Evolutionary conservation across 2,329 filamentous ascomycete species (phyloP).

Genomic region (Pestalotiopsis sp.): DNA sequence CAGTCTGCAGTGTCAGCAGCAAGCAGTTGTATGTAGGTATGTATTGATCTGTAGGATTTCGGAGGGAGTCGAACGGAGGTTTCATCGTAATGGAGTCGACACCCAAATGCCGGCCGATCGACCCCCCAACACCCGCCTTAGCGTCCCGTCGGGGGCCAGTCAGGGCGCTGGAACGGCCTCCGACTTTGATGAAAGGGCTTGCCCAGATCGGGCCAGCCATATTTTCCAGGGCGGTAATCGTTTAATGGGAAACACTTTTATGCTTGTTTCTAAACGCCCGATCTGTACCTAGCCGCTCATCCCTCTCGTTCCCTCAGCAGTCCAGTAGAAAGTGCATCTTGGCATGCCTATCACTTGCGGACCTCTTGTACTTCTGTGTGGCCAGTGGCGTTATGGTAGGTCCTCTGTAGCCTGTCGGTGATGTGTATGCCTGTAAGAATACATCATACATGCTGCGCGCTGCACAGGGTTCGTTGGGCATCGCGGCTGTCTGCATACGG

Average conservation of each 20-base stretch:
- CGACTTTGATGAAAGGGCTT: not conserved
- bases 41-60: not conserved
- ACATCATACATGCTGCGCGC: too few species aligned
- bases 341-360: not conserved
- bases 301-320: not conserved
- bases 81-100: slow-evolving; percentile 5
- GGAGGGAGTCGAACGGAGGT: not conserved
- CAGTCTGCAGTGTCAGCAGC: too few species aligned
- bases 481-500: too few species aligned
- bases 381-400: too few species aligned
- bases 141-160: not conserved
- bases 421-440: too few species aligned
- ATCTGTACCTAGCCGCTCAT: not conserved
- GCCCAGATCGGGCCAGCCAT: not conserved
- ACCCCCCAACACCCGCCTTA: not conserved
- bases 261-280: not conserved
- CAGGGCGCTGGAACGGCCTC: not conserved
- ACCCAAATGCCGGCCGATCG: not conserved
- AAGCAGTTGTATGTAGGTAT: too few species aligned
- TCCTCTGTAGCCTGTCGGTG: too few species aligned
- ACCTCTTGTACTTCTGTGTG: too few species aligned
- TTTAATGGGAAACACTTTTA: not conserved
- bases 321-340: not conserved
- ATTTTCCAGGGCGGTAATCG: not conserved
- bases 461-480: too few species aligned